Percentiles rank a stretch among this genome's conserved stretches.
phyloP scores from a whole-genome alignment of 2,329 filamentous ascomycete species.

The Venturia oleaginea region DNA sequence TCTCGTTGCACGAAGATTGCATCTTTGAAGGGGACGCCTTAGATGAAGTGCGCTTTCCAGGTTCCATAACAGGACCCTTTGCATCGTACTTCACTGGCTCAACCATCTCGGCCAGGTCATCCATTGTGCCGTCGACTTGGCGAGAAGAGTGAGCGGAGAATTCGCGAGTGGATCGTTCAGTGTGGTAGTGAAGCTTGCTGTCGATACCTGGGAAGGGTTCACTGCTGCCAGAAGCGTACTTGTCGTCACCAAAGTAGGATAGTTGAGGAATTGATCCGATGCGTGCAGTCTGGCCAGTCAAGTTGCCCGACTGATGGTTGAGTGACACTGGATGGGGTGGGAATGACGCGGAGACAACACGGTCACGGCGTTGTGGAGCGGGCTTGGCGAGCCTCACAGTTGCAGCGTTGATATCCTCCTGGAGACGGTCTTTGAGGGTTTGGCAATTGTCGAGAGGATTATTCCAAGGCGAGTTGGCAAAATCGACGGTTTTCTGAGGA shows the following conservation, averaged over 20 bases:
- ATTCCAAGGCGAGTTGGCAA: slow-evolving; percentile 5
- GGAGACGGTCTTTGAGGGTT: slow-evolving; percentile 6
- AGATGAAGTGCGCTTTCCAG: neutral
- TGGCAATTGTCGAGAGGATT: neutral
- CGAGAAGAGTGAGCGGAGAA: slow-evolving; percentile 23
- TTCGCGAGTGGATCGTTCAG: slow-evolving; percentile 22
- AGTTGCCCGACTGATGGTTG: slow-evolving; percentile 1
- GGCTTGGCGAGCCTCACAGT: slow-evolving; percentile 2
- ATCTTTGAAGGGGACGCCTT: slow-evolving; percentile 2
- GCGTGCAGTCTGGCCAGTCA: slow-evolving; percentile 1
- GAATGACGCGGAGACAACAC: slow-evolving; percentile 4
- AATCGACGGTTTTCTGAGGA: neutral
- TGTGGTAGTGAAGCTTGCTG: slow-evolving; percentile 22
- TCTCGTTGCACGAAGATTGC: neutral
- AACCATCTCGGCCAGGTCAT: slow-evolving; percentile 26
- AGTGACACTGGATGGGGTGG: slow-evolving; percentile 7
- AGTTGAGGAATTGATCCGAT: slow-evolving; percentile 9
- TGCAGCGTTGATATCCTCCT: neutral
- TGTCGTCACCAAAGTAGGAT: slow-evolving; percentile 12
- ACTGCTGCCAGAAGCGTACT: slow-evolving; percentile 5
- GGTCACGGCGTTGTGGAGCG: neutral
- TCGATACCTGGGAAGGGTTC: slow-evolving; percentile 10
- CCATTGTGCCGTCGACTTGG: slow-evolving; percentile 30
- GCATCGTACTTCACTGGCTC: slow-evolving; percentile 16
- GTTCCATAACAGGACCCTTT: neutral